phyloP scores from a whole-genome alignment of 2,329 filamentous ascomycete species.

The Penicillium frequentans region DNA sequence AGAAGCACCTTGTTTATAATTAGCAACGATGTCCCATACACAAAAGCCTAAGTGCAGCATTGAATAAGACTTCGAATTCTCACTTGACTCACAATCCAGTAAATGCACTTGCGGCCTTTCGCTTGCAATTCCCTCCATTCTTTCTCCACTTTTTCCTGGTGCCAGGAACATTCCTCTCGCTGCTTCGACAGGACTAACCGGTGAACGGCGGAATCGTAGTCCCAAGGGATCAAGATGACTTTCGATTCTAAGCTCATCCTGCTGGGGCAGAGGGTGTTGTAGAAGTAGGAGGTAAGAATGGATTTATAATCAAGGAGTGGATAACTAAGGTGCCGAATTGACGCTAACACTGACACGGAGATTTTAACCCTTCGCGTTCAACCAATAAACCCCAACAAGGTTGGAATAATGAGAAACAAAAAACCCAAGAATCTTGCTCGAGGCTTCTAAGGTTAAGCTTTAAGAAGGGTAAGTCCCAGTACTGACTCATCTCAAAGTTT shows the following conservation, averaged over 20 bases:
- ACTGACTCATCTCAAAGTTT: no score
- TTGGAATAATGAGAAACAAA: no score
- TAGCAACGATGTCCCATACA: no score
- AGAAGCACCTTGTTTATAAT: background rate
- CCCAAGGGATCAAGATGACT: slow-evolving; percentile 21
- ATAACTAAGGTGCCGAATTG: background rate
- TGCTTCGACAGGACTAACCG: slow-evolving; percentile 13
- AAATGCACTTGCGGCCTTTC: slow-evolving; percentile 20
- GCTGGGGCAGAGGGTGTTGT: background rate
- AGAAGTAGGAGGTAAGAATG: background rate
- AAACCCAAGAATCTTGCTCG: no score
- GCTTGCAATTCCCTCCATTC: slow-evolving; percentile 15
- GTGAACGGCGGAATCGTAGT: slow-evolving; percentile 13
- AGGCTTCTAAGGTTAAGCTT: no score
- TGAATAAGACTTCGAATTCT: no score
- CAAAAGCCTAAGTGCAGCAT: background rate
- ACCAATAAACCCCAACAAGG: background rate
- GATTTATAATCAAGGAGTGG: background rate
- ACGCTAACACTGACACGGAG: background rate
- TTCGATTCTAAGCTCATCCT: slow-evolving; percentile 2
- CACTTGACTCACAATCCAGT: slow-evolving; percentile 20
- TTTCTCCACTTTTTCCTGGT: slow-evolving; percentile 17
- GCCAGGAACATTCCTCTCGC: slow-evolving; percentile 20
- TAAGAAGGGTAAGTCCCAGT: no score
- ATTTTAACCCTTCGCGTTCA: background rate